These are phyloP conservation scores for Bothriochloa decipiens DNA, from an alignment of 176 grass and related monocot species.

Conservation along the genomic window DNA sequence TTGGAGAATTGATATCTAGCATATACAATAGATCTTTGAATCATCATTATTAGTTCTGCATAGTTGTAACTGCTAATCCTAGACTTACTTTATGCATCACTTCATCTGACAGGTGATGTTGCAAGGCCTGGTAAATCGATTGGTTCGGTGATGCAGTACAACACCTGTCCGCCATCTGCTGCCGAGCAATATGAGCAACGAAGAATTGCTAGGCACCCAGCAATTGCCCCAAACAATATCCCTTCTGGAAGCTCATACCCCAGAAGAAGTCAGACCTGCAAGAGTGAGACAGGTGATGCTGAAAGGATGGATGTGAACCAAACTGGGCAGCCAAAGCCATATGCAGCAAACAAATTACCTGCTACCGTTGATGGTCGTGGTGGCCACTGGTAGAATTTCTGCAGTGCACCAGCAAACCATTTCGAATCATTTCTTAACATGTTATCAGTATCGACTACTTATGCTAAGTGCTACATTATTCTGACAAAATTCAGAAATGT, in stretches of 20 bases:
- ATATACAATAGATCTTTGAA: background rate
- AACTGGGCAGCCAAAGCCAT: constrained; percentile 55
- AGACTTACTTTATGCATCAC: background rate
- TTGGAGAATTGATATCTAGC: background rate
- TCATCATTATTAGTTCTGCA: background rate
- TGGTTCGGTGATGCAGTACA: constrained; percentile 53
- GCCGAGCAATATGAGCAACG: constrained; percentile 68
- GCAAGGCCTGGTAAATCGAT: constrained; percentile 66
- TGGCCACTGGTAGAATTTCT: constrained; percentile 67
- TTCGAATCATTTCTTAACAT: background rate
- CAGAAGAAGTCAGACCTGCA: constrained; percentile 81
- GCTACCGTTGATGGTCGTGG: constrained; percentile 61
- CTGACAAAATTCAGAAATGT: constrained; percentile 37
- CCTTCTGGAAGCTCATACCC: constrained; percentile 65
- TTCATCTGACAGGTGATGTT: constrained; percentile 55
- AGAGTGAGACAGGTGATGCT: constrained; percentile 67
- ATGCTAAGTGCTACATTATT: constrained; percentile 28
- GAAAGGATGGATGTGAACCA: constrained; percentile 61
- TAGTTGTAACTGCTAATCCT: background rate
- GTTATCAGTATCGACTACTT: constrained; percentile 20
- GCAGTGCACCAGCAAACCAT: background rate
- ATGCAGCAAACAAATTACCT: constrained; percentile 61
- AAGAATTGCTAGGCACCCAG: constrained; percentile 52
- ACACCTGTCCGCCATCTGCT: constrained; percentile 41
- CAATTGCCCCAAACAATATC: constrained; percentile 52